Percentiles rank a stretch among this genome's conserved stretches.
phyloP scores from a whole-genome alignment of 129 eudicot genomes.

The Escallonia herrerae region DNA sequence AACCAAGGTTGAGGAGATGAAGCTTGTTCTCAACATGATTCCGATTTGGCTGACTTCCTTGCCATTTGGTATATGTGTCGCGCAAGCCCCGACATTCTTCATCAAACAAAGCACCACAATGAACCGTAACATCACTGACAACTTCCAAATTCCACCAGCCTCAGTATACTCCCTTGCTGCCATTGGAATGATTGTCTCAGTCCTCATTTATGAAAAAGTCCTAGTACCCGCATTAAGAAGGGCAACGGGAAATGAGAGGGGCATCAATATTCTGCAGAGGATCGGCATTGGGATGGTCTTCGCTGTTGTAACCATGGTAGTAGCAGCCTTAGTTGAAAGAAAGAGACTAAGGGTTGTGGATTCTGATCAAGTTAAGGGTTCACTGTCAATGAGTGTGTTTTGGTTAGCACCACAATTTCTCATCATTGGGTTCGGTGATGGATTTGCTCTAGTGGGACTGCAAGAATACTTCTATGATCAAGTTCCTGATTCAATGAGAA shows the following conservation, averaged over 20 bases:
- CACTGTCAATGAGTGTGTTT: constrained; percentile 53
- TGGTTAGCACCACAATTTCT: constrained; percentile 81
- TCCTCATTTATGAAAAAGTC: constrained; percentile 47
- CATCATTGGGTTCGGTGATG: constrained; percentile 58
- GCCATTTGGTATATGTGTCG: constrained; percentile 56
- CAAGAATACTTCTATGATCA: constrained; percentile 85
- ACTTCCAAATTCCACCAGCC: constrained; percentile 65
- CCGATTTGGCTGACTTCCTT: constrained; percentile 76
- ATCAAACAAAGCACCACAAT: constrained; percentile 63
- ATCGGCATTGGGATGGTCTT: constrained; percentile 76
- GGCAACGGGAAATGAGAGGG: constrained; percentile 59
- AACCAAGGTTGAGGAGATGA: constrained; percentile 69
- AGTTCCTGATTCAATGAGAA: constrained; percentile 86
- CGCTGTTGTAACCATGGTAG: constrained; percentile 41
- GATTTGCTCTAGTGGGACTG: constrained; percentile 61
- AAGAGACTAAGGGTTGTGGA: constrained; percentile 29
- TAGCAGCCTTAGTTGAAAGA: constrained; percentile 59
- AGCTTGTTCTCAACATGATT: constrained; percentile 59
- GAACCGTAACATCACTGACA: constrained; percentile 34
- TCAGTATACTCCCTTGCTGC: constrained; percentile 55
- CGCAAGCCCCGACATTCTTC: constrained; percentile 74
- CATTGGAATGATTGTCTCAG: constrained; percentile 46
- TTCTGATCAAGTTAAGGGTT: constrained; percentile 30
- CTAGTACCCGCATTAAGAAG: constrained; percentile 52
- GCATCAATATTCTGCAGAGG: constrained; percentile 61